Percentiles rank a stretch among this genome's conserved stretches.
phyloP scores from a whole-genome alignment of 1,284 basidiomycete genomes.

The Puccinia coronata region DNA sequence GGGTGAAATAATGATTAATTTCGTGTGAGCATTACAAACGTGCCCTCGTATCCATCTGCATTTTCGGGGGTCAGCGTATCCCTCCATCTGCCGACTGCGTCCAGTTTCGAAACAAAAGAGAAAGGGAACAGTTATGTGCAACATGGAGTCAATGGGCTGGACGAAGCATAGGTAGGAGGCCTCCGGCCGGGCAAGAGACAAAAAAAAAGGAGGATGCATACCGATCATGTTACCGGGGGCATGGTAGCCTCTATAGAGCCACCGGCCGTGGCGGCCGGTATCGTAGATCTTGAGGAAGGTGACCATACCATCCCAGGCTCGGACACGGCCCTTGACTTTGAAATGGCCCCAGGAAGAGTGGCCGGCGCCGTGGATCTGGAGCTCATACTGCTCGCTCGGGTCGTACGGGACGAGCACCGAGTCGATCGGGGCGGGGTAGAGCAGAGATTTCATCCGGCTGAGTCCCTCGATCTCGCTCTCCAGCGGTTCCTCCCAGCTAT shows the following conservation, averaged over 20 bases:
- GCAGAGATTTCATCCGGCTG: background rate
- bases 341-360: slow-evolving; percentile 58
- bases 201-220: slow-evolving; percentile 52
- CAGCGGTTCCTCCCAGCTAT: background rate
- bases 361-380: slow-evolving; percentile 48
- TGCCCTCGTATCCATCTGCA: slow-evolving; percentile 57
- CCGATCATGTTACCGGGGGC: slow-evolving; percentile 55
- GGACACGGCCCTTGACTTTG: slow-evolving; percentile 55
- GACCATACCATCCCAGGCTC: slow-evolving; percentile 57
- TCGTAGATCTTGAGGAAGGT: slow-evolving; percentile 57
- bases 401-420: background rate
- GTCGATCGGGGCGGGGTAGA: background rate
- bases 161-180: slow-evolving; percentile 56
- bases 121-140: too few relatives aligned
- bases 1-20: too few relatives aligned
- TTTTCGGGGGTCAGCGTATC: slow-evolving; percentile 56
- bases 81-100: slow-evolving; percentile 55
- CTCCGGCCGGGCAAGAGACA: slow-evolving; percentile 55
- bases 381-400: slow-evolving; percentile 3
- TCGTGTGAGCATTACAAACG: slow-evolving; percentile 34
- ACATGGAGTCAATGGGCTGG: slow-evolving; percentile 52
- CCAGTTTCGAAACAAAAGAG: background rate
- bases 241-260: slow-evolving; percentile 57
- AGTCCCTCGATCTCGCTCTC: slow-evolving; percentile 36
- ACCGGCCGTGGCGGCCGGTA: slow-evolving; percentile 53